Conservation (phyloP, 192 early-diverging fungal genomes). For the Backusella westeae region DNA sequence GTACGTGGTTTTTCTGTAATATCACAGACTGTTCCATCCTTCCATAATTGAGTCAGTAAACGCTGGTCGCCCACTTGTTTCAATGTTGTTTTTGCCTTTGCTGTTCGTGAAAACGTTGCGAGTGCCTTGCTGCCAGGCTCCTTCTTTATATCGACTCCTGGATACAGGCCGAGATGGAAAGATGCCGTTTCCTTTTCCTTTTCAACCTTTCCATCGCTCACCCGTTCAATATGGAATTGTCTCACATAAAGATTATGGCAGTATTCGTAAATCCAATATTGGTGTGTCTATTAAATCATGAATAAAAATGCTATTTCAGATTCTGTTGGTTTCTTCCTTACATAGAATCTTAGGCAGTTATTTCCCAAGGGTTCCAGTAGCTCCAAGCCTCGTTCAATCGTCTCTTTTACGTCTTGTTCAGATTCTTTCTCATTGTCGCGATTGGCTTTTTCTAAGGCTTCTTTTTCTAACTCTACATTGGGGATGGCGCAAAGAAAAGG, state of each 20-base stretch:
- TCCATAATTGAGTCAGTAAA: conserved; percentile 72
- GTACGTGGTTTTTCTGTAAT: conserved; percentile 64
- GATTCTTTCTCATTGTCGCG: conserved; percentile 17
- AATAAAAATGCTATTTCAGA: neutral
- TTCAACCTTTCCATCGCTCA: conserved; percentile 10
- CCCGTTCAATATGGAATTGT: conserved; percentile 29
- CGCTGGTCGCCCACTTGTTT: conserved; percentile 44
- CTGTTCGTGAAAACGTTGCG: neutral
- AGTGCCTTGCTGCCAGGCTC: neutral
- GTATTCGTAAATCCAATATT: conserved; percentile 86
- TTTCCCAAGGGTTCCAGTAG: conserved; percentile 48
- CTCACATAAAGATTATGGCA: conserved; percentile 57
- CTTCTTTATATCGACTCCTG: conserved; percentile 1
- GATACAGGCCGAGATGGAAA: conserved; percentile 15
- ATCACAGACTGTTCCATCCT: conserved; percentile 73
- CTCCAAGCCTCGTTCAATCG: conserved; percentile 55
- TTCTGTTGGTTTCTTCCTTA: neutral
- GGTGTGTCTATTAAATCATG: conserved; percentile 23
- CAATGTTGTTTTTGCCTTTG: conserved; percentile 34
- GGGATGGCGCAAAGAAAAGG: conserved; percentile 58
- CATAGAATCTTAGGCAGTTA: conserved; percentile 48
- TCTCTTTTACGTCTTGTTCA: conserved; percentile 33
- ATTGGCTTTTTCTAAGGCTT: conserved; percentile 16
- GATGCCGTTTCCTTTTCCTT: conserved; percentile 8
- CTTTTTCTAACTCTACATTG: conserved; percentile 25